Conservation (phyloP, 2,329 filamentous ascomycete genomes). For the Alternaria longipes region DNA sequence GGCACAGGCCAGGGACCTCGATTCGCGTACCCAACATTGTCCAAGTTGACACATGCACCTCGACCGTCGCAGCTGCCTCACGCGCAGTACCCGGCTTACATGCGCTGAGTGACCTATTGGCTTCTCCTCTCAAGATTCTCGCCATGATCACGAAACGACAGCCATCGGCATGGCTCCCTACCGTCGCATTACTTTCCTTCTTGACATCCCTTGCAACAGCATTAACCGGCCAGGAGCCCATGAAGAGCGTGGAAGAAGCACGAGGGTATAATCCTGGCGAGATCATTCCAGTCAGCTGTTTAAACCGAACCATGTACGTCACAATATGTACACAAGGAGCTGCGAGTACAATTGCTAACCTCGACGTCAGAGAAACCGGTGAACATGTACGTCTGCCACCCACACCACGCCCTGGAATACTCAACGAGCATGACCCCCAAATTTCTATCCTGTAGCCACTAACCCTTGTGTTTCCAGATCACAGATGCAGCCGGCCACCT, state of each 20-base stretch:
- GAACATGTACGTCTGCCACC: conserved; percentile 68
- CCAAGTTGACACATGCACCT: conserved; percentile 18
- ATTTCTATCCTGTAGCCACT: not conserved
- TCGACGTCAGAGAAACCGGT: conserved; percentile 75
- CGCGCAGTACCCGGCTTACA: not conserved
- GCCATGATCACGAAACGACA: conserved; percentile 1
- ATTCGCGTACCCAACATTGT: conserved; percentile 11
- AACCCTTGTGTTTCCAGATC: conserved; percentile 57
- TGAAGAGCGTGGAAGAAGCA: conserved; percentile 45
- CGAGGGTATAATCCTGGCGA: conserved; percentile 59
- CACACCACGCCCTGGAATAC: not conserved
- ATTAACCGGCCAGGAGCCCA: conserved; percentile 54
- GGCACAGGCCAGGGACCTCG: conserved; percentile 17
- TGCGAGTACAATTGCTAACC: conserved; percentile 15
- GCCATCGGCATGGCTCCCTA: conserved; percentile 25
- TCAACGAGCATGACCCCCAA: not conserved
- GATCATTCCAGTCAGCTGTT: conserved; percentile 61
- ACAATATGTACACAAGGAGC: not conserved
- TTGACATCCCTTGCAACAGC: conserved; percentile 50
- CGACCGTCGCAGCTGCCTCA: conserved; percentile 8
- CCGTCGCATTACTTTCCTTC: conserved; percentile 43
- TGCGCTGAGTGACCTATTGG: not conserved
- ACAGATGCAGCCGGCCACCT: conserved; percentile 82
- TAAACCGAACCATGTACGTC: conserved; percentile 62
- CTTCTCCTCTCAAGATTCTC: not conserved